Evolutionary conservation across 1,284 basidiomycete species (phyloP), one percentile per base, ranked within the genome.

Genomic region (Kwoniella shivajii): DNA sequence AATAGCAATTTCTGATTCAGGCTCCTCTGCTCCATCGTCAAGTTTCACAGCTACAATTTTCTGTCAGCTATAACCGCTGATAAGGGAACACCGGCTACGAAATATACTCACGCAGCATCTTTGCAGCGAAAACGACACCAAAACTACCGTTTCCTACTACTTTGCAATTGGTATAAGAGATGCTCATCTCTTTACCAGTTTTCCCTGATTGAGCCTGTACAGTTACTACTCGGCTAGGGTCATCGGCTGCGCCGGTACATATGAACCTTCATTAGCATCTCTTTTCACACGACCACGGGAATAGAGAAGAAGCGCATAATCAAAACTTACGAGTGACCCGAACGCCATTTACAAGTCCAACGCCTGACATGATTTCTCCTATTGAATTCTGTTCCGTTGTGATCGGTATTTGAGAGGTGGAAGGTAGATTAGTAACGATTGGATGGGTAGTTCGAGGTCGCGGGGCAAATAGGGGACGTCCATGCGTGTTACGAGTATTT

Each of bases 111-210:
- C 72, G 65, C 33, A 83, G 75, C 64, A 84, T 80, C 65, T 81
- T 82, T 29, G 83, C 83, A 52, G 82, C 92, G 79, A 96, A 99
- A 64, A 99, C 96, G 75, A 99, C 94, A 69, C 96, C 96, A 73
- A 99, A 99, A 59, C 90, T 94, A 77, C 95, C 96, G 76, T 99
- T 99, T 59, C 96, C 95, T 74, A 95, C 90, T 73, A 99, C 91
- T 80, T 97, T 98, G 85, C 91, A 96, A 79, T 90, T 93, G 69
- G 91, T 96, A 82, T 99, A 99, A 47, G 87, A 85, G 72, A 99
- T 87, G 70, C 94, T 89, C 72, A 85, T 84, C 65, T 89, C 88
- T 56, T 90, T 88, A 69, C 90, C 93, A 4, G 88, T 83, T 84
- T 93, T 96, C 79, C 96, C 95, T 73, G 96, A 90, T 63, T 89